Evolutionary conservation across 2,329 filamentous ascomycete species (phyloP).

Genomic region (Falciphora oryzae): DNA sequence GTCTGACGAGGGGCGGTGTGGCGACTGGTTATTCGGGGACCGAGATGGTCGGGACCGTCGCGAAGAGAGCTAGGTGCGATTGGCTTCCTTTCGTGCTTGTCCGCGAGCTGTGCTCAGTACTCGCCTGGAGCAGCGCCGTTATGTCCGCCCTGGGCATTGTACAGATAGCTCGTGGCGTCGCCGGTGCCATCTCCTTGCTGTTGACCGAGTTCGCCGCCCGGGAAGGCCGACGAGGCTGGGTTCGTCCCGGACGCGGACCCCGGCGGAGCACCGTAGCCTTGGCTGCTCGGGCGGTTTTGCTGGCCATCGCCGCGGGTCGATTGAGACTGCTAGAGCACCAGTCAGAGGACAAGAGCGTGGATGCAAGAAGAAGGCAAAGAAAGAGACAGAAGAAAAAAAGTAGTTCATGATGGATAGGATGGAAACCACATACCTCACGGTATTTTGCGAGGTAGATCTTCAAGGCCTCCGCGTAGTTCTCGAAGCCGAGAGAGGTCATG

Average conservation of each 20-base stretch:
- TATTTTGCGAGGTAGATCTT: slow-evolving; percentile 99
- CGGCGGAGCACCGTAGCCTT: slow-evolving; percentile 41
- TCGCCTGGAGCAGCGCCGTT: slow-evolving; percentile 52
- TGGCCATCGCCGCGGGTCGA: slow-evolving; percentile 61
- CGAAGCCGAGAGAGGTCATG: slow-evolving; percentile 97
- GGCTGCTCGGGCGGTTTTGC: slow-evolving; percentile 44
- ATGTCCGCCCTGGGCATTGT: slow-evolving; percentile 47
- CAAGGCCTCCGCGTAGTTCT: slow-evolving; percentile 96
- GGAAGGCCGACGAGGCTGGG: slow-evolving; percentile 37
- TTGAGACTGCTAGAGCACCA: slow-evolving; percentile 55
- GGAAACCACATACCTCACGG: slow-evolving; percentile 68
- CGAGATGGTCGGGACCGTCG: neutral
- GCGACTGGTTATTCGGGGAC: too few species aligned
- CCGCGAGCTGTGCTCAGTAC: slow-evolving; percentile 34
- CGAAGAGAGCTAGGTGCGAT: neutral
- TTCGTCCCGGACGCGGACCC: slow-evolving; percentile 33
- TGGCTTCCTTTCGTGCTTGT: neutral
- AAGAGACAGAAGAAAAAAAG: neutral
- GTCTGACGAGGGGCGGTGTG: neutral
- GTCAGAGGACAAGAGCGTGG: slow-evolving; percentile 6
- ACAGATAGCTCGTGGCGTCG: slow-evolving; percentile 42
- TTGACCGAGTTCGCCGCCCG: slow-evolving; percentile 36
- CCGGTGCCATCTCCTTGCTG: slow-evolving; percentile 38
- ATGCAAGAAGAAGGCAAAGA: neutral
- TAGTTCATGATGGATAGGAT: neutral